Evolutionary conservation across 495 filamentous ascomycete species (phyloP).

Genomic region (Daldinia caldariorum): DNA sequence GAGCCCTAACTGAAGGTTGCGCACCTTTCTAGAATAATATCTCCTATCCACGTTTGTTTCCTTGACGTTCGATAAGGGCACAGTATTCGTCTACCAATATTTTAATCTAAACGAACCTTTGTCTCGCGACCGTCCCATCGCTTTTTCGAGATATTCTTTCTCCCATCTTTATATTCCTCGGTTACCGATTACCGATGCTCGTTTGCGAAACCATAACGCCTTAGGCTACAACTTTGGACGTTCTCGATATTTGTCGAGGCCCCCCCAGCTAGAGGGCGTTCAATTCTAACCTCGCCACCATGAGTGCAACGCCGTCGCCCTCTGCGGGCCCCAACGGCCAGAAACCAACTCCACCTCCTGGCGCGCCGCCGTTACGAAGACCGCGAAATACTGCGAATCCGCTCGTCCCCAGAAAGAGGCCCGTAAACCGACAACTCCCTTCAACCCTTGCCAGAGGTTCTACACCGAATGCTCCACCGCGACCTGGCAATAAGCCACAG

Average conservation of each 20-base stretch:
- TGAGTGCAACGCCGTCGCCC: conserved; percentile 68
- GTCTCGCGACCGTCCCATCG: not conserved
- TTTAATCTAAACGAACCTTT: not conserved
- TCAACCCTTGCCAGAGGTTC: conserved; percentile 34
- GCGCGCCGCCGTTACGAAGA: conserved; percentile 52
- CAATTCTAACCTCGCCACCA: conserved; percentile 15
- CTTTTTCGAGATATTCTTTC: not conserved
- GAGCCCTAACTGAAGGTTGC: conserved; percentile 1
- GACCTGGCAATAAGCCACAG: conserved; percentile 16
- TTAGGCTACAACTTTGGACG: conserved; percentile 15
- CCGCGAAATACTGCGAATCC: conserved; percentile 69
- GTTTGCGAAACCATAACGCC: conserved; percentile 6
- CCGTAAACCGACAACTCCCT: conserved; percentile 44
- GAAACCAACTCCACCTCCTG: conserved; percentile 52
- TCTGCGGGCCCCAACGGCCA: conserved; percentile 55
- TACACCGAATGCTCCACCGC: conserved; percentile 5
- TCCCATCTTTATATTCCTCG: not conserved
- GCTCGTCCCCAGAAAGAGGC: conserved; percentile 71
- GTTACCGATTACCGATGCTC: conserved; percentile 19
- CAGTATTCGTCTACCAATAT: conserved; percentile 4
- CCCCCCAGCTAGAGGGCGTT: conserved; percentile 6
- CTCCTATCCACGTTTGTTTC: conserved; percentile 1
- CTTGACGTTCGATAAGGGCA: conserved; percentile 4
- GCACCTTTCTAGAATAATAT: conserved; percentile 9
- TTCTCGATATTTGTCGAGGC: conserved; percentile 11